Base-by-base conservation (phyloP, 2,329 filamentous ascomycete genomes). In the Cryphonectria naterciae region DNA sequence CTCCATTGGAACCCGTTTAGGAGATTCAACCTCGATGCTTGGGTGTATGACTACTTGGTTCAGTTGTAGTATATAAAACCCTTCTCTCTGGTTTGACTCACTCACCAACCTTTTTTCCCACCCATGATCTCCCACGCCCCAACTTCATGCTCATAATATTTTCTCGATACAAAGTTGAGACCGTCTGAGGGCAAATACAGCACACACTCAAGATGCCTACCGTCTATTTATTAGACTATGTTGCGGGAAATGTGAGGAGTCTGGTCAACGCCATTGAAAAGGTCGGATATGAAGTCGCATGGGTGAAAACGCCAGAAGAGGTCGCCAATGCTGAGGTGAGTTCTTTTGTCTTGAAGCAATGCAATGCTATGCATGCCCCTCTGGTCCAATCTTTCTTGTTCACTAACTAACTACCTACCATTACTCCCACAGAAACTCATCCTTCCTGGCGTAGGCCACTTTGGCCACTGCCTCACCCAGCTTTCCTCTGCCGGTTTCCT, bases 251-350 rank as follows among this genome's bases (percentile, higher is more conserved):
- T 81, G 91, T 99, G 76, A 92, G 95, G 75, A 98, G 95, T 74
- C 88, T 99, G 77, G 95, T 95, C 79, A 99, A 99, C 85, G 96
- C 95, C 77, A 97, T 99, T 78, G 95, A 99, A 81, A 97, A 96
- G 82, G 88, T 95, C 71, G 96, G 96, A 73, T 98, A 95, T 80
- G 88, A 93, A 61, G 93, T 99, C 63, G 93, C 96, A 84, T 98
- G 95, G 96, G 87, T 99, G 75, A 92, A 87, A 77, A 90, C 90
- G 46, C 96, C 96, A 5, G 90, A 92, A 76, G 94, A 98, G 81
- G 89, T 99, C 68, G 84, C 89, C 73, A 90, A 91, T 76, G 96
- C 95, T 75, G 93, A 97, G 83, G 95, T 97, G 85, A 76, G 85
- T 78, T 32, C 15, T 13, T 13, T 39, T 22, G 66, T 46, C 41